Evolutionary conservation across 2,329 filamentous ascomycete species (phyloP), one percentile per base, ranked within the genome.

Genomic region (Trichothecium roseum): DNA sequence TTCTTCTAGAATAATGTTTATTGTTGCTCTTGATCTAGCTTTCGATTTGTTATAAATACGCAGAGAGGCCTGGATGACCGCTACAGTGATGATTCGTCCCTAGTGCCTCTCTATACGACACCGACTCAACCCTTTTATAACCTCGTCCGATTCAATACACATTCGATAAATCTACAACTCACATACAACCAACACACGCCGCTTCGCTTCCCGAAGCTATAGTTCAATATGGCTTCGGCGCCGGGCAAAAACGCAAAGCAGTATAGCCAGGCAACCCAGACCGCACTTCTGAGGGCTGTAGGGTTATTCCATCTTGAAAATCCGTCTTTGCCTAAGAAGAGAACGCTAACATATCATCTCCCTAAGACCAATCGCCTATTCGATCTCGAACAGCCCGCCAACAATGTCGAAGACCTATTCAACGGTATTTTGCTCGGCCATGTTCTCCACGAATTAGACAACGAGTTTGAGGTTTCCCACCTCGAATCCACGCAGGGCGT

Each of bases 211-310:
- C 29, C 29, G 15, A 14, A 10, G 29, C 20, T 7, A 34, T 14
- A 5, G 7, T 7, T 14, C 27, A 24, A 30, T 10, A 38, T 38
- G 36, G 16, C 28, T 26, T 27, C 20, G 12, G 13, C 32, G 14
- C 8, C 31, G 9, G 13, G 30, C 14, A 39, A 35, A 28, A 17
- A 32, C 8, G 64, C 63, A 60, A 56, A 61, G 16, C 30, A 40
- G 16, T 63, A 63, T 42, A 62, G 52, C 42, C 48, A 52, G 35
- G 54, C 56, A 45, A 64, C 66, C 53, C 69, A 72, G 59, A 57
- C 54, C 43, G 72, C 73, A 54, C 66, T 78, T 28, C 51, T 77
- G 34, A 67, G 68, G 56, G 74, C 73, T 59, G 69, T 74, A 50
- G 45, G 58, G 51, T 27, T 41, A 39, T 40, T 37, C 27, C 42